Conservation (phyloP, 106 monocot genomes). For the Acanthochlamys bracteata region DNA sequence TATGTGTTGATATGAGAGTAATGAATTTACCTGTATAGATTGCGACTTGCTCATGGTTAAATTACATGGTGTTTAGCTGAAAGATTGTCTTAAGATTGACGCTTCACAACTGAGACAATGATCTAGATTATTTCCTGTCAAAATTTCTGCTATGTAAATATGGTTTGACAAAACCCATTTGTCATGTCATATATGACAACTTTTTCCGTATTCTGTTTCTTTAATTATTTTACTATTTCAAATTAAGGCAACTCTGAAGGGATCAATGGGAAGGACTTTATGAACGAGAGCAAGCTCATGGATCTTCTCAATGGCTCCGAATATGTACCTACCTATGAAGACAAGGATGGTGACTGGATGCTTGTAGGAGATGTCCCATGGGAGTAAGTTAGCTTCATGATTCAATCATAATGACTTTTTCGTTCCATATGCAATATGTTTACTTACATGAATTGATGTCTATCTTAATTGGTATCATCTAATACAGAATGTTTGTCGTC, state of each 20-base stretch:
- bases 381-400: conserved; percentile 47
- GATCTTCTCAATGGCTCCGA: conserved; percentile 71
- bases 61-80: too few relatives aligned
- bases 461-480: neutral
- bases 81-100: too few relatives aligned
- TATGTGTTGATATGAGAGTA: too few relatives aligned
- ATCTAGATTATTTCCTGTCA: too few relatives aligned
- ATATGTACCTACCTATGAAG: conserved; percentile 81
- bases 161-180: too few relatives aligned
- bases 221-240: too few relatives aligned
- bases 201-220: too few relatives aligned
- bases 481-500: conserved; percentile 81
- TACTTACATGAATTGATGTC: neutral
- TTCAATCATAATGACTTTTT: neutral
- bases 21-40: too few relatives aligned
- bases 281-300: conserved; percentile 62
- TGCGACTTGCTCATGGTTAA: too few relatives aligned
- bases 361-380: conserved; percentile 93
- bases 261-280: conserved; percentile 46
- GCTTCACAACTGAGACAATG: too few relatives aligned
- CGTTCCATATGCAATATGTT: neutral
- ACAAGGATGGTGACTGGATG: conserved; percentile 97
- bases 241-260: conserved; percentile 23
- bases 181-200: too few relatives aligned
- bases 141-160: too few relatives aligned